Evolutionary conservation across 495 filamentous ascomycete genomes (phyloP).

Genomic region (Peziza echinospora): DNA sequence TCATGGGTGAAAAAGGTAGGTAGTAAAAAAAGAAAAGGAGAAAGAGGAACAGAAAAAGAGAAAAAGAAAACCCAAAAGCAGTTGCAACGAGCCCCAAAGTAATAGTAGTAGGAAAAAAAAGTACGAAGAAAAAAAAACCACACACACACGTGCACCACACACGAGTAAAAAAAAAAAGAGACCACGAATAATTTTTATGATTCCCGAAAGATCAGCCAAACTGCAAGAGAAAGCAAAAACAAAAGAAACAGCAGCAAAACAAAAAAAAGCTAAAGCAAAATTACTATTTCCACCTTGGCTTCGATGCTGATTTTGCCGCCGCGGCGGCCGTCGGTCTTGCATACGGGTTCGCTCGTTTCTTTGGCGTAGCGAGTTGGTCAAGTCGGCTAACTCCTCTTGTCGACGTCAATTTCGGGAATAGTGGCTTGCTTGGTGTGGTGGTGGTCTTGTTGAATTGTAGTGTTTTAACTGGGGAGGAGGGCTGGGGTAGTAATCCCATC

Average conservation of each 20-base stretch:
- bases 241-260: constrained; percentile 7
- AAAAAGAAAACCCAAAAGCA: no score
- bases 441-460: no score
- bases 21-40: no score
- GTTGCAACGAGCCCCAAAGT: no score
- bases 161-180: constrained; percentile 12
- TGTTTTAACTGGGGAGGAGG: neutral
- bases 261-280: constrained; percentile 18
- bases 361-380: constrained; percentile 14
- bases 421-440: no score
- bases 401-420: neutral
- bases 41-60: no score
- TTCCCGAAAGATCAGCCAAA: constrained; percentile 9
- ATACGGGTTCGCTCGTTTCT: constrained; percentile 9
- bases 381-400: constrained; percentile 5
- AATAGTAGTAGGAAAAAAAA: no score
- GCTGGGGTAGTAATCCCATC: neutral
- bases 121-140: no score
- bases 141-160: no score
- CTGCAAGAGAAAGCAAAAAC: constrained; percentile 11
- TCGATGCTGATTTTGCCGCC: neutral
- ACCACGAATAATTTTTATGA: constrained; percentile 14
- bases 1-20: no score
- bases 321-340: neutral
- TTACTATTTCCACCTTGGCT: constrained; percentile 3